Base-by-base conservation (phyloP, 2,329 filamentous ascomycete species). In the Phialophora expanda region DNA sequence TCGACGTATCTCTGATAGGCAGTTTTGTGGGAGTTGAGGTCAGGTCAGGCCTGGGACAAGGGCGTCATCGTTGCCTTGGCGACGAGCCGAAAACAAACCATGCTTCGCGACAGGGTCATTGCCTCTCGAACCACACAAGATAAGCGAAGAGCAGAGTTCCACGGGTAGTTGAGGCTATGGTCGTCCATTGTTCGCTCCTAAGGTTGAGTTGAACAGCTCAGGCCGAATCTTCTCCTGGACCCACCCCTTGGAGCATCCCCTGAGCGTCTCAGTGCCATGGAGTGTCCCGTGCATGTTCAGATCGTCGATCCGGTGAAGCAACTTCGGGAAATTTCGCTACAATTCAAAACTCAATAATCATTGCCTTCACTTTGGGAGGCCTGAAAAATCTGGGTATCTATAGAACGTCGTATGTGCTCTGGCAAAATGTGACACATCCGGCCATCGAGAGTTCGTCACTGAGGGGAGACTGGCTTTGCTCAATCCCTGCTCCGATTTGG, bases 401-500 rank as follows among this genome's bases (percentile, higher is more conserved):
- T 20, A n/a, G 17, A 44, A 44, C 4, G 17, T 44, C 38, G 12
- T 44, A 44, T 44, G 38, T 44, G 38, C 38, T 44, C 17, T n/a
- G 5, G 38, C 38, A n/a, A 44, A 44, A 44, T 44, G 38, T 44
- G 14, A 44, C 38, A 44, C 38, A 8, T 44, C 38, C 38, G 20
- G n/a, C 6, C 38, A 44, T 44, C 38, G 8, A 44, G 38, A n/a
- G 5, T 44, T n/a, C 38, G 17, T 44, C 48, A 53, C 22, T 12
- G 8, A 20, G 48, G 20, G 7, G 7, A 17, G 2, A 24, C 5
- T n/a, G 11, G 4, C 26, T 28, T 20, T 28, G 30, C 20, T 77
- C 71, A 89, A 75, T 87, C 86, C 61, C 87, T 79, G 76, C 88
- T 94, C 48, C 93, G 85, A 77, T 96, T 96, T 57, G 89, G 89